Evolutionary conservation across 805 yeast species (phyloP).

Genomic region (Ogataea trehalophila): DNA sequence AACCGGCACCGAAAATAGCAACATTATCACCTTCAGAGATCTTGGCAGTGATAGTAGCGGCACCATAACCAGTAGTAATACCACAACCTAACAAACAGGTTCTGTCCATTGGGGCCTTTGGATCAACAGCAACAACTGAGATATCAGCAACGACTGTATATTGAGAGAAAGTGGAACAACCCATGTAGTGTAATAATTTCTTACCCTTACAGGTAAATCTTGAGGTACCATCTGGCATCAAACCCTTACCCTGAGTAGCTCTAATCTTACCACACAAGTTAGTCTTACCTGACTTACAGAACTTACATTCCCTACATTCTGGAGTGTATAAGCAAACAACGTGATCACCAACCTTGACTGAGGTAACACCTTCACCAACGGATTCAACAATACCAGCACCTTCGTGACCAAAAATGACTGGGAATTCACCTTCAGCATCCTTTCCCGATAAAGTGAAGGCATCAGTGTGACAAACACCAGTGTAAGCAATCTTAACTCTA

Average conservation of each 20-base stretch:
- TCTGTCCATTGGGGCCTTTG: slow-evolving; percentile 76
- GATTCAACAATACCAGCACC: slow-evolving; percentile 97
- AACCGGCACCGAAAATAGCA: slow-evolving; percentile 97
- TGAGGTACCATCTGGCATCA: slow-evolving; percentile 97
- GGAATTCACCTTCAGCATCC: slow-evolving; percentile 97
- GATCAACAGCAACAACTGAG: slow-evolving; percentile 88
- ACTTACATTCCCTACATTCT: slow-evolving; percentile 92
- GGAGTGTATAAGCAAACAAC: slow-evolving; percentile 95
- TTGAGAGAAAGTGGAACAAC: slow-evolving; percentile 94
- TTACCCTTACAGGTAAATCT: slow-evolving; percentile 87
- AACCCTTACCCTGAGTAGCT: slow-evolving; percentile 97
- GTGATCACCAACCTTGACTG: slow-evolving; percentile 87
- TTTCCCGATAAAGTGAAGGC: slow-evolving; percentile 92
- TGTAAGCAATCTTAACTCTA: slow-evolving; percentile 77
- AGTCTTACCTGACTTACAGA: slow-evolving; percentile 93
- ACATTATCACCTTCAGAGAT: slow-evolving; percentile 89
- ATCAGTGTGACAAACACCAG: slow-evolving; percentile 98
- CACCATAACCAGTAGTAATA: slow-evolving; percentile 97
- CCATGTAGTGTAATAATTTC: slow-evolving; percentile 89
- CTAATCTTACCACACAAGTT: slow-evolving; percentile 94
- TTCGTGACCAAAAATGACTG: slow-evolving; percentile 92
- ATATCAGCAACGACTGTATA: slow-evolving; percentile 98
- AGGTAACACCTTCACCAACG: slow-evolving; percentile 89
- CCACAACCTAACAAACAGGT: slow-evolving; percentile 97
- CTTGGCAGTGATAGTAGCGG: slow-evolving; percentile 90